Percentiles rank a stretch among this genome's conserved stretches.
These are phyloP conservation scores for Sechiopsis laciniata DNA, from an alignment of 306 rosid species.

Conservation along the genomic window DNA sequence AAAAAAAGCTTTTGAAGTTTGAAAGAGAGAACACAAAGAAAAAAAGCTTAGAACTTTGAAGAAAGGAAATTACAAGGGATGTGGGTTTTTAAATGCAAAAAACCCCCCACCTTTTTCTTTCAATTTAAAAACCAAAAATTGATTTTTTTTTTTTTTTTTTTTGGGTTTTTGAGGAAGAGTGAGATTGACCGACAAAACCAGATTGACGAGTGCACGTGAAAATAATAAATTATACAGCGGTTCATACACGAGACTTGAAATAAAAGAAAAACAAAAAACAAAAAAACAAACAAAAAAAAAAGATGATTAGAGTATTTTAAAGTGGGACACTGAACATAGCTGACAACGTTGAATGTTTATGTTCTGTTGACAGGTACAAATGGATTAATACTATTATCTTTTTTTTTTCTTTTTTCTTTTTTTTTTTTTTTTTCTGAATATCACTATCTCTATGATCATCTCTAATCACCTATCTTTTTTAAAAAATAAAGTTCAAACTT, in stretches of 20 bases:
- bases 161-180: slow-evolving; percentile 17
- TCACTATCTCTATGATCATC: too few relatives aligned
- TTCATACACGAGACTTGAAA: slow-evolving; percentile 29
- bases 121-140: too few relatives aligned
- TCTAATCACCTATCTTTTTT: too few relatives aligned
- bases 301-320: not conserved
- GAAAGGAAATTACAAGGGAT: slow-evolving; percentile 2
- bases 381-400: too few relatives aligned
- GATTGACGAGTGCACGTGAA: slow-evolving; percentile 89
- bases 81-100: slow-evolving; percentile 10
- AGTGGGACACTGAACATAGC: too few relatives aligned
- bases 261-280: not conserved
- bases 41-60: not conserved
- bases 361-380: too few relatives aligned
- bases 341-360: too few relatives aligned
- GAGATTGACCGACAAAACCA: slow-evolving; percentile 80
- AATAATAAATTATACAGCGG: slow-evolving; percentile 46
- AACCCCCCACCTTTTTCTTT: slow-evolving; percentile 7
- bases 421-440: too few relatives aligned
- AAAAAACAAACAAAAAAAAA: not conserved
- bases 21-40: not conserved
- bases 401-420: too few relatives aligned
- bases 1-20: not conserved
- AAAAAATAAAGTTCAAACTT: too few relatives aligned
- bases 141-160: slow-evolving; percentile 21